Conservation (phyloP, 192 early-diverging fungal species). For the Rhizophagus clarus region DNA sequence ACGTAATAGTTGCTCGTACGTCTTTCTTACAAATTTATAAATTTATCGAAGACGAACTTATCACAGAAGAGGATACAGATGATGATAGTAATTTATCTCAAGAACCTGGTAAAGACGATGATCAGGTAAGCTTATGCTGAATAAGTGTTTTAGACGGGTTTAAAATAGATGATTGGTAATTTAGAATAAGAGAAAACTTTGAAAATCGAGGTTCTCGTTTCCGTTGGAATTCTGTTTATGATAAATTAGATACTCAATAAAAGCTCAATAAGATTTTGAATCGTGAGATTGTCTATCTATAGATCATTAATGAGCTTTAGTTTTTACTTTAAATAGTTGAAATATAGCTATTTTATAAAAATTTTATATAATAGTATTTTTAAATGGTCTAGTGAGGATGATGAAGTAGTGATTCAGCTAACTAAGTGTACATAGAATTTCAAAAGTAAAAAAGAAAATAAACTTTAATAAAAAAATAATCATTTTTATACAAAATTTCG, state of each 20-base stretch:
- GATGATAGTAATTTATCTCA: conserved; percentile 30
- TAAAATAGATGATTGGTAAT: background rate
- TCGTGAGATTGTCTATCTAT: background rate
- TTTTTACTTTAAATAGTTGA: no score
- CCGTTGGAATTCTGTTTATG: background rate
- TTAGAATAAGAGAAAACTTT: background rate
- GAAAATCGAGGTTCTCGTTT: background rate
- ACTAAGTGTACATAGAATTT: background rate
- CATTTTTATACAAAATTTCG: background rate
- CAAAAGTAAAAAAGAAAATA: background rate
- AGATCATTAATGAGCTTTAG: background rate
- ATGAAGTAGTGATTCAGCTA: background rate
- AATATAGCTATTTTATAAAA: background rate
- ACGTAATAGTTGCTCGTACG: conserved; percentile 67
- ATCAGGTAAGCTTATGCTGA: conserved; percentile 35
- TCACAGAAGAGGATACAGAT: conserved; percentile 33
- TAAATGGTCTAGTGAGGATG: no score
- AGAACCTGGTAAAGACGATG: conserved; percentile 34
- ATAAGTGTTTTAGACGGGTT: background rate
- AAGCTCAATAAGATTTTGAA: background rate
- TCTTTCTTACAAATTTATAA: conserved; percentile 71
- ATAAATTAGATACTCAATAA: no score
- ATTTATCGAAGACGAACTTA: conserved; percentile 55
- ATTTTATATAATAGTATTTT: background rate
- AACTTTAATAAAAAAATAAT: background rate